Percentiles rank a stretch among this genome's conserved stretches.
phyloP scores from a whole-genome alignment of 345 rosid genomes.

The Salix koriyanagi region DNA sequence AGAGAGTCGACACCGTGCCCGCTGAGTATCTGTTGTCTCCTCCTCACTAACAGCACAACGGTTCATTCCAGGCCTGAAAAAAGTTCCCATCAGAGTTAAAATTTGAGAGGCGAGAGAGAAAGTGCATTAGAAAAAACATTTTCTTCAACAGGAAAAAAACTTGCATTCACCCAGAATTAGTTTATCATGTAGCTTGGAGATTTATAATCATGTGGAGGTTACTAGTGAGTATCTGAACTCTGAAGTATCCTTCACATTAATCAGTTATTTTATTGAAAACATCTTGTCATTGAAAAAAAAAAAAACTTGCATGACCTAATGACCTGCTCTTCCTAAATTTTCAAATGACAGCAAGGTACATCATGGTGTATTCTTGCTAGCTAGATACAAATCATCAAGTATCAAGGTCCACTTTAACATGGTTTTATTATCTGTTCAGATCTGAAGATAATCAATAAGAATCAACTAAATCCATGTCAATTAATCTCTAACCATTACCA shows the following conservation, averaged over 20 bases:
- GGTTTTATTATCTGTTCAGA: not conserved
- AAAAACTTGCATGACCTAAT: not conserved
- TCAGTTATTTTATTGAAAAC: not conserved
- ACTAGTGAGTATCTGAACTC: not conserved
- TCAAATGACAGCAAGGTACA: not conserved
- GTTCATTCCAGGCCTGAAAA: slow-evolving; percentile 70
- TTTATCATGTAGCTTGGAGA: not conserved
- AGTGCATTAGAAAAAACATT: not conserved
- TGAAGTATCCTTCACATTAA: not conserved
- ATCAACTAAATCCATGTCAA: not conserved
- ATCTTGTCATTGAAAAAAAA: not conserved
- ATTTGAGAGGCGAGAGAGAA: not conserved
- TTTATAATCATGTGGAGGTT: not conserved
- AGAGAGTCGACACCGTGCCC: slow-evolving; percentile 33
- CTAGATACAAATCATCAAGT: not conserved
- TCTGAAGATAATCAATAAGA: not conserved
- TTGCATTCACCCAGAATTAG: not conserved
- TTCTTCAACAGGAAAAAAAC: not conserved
- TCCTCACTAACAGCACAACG: slow-evolving; percentile 59
- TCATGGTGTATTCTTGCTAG: not conserved
- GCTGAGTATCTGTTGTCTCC: slow-evolving; percentile 64
- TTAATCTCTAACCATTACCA: not conserved
- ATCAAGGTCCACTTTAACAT: not conserved
- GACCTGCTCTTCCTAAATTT: not conserved
- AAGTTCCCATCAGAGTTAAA: slow-evolving; percentile 2